Evolutionary conservation across 257 asterid species (phyloP).

Genomic region (Cruciata laevipes): DNA sequence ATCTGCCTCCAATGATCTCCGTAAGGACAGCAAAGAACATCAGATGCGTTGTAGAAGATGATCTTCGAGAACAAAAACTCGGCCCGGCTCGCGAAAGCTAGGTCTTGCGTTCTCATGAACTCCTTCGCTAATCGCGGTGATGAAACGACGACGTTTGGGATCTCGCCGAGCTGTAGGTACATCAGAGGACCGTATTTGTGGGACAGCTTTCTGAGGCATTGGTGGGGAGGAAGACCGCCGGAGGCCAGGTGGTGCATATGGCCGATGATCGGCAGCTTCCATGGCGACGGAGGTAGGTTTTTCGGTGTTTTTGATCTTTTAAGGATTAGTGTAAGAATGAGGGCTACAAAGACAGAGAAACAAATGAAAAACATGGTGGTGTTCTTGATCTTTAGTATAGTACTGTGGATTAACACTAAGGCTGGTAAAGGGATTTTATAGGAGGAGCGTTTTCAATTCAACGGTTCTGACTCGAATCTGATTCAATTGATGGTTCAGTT

Average conservation of each 20-base stretch:
- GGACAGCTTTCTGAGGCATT: background rate
- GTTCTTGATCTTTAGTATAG: too few relatives aligned
- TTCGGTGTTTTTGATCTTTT: background rate
- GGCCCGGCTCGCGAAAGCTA: background rate
- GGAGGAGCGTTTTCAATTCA: too few relatives aligned
- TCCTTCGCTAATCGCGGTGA: background rate
- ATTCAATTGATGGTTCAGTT: too few relatives aligned
- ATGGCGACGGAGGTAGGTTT: background rate
- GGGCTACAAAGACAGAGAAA: background rate
- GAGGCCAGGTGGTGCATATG: background rate
- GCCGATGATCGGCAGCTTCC: background rate
- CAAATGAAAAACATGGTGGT: too few relatives aligned
- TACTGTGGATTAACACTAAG: too few relatives aligned
- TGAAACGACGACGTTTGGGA: background rate
- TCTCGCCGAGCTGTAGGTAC: background rate
- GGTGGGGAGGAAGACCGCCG: background rate
- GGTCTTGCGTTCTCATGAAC: background rate
- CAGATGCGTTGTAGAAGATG: background rate
- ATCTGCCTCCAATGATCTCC: background rate
- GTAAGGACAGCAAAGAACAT: background rate
- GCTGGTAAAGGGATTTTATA: too few relatives aligned
- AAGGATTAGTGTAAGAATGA: background rate
- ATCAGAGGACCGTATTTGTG: background rate
- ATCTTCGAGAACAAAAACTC: background rate
- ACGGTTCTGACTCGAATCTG: too few relatives aligned